Conservation (phyloP, 169 alveolate species). For the Eimeria zaria region DNA sequence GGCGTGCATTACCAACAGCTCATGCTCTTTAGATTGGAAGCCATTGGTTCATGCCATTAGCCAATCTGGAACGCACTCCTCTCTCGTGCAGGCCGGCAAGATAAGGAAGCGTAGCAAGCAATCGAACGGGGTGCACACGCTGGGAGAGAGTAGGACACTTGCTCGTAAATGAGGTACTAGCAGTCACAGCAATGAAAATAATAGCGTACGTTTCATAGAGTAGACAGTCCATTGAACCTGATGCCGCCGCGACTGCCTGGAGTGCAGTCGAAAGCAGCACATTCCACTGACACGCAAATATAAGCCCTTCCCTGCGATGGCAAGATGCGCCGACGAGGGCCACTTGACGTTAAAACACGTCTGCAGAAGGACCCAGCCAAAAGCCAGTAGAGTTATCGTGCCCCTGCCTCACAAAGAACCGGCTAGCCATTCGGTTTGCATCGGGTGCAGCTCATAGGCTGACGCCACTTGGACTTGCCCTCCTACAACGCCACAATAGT, state of each 20-base stretch:
- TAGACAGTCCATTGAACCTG: not conserved
- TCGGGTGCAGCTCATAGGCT: not conserved
- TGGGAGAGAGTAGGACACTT: not conserved
- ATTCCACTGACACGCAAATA: not conserved
- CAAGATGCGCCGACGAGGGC: not conserved
- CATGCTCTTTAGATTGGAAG: not conserved
- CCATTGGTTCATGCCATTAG: not conserved
- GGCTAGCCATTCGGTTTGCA: not conserved
- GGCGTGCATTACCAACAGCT: not conserved
- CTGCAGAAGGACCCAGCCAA: not conserved
- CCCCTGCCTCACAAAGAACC: not conserved
- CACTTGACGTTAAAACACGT: not conserved
- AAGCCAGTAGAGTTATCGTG: not conserved
- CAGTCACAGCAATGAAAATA: not conserved
- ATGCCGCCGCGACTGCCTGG: not conserved
- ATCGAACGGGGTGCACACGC: not conserved
- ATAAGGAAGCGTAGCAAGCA: not conserved
- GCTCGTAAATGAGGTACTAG: not conserved
- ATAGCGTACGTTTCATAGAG: not conserved
- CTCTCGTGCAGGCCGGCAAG: not conserved
- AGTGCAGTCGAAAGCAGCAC: not conserved
- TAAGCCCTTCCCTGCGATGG: not conserved
- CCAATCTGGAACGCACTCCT: not conserved
- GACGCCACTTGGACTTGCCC: not conserved
- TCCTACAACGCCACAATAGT: not conserved